Percentiles rank a stretch among this genome's conserved stretches.
Conservation (phyloP, 441 rosid species). For the Gossypium davidsonii region DNA sequence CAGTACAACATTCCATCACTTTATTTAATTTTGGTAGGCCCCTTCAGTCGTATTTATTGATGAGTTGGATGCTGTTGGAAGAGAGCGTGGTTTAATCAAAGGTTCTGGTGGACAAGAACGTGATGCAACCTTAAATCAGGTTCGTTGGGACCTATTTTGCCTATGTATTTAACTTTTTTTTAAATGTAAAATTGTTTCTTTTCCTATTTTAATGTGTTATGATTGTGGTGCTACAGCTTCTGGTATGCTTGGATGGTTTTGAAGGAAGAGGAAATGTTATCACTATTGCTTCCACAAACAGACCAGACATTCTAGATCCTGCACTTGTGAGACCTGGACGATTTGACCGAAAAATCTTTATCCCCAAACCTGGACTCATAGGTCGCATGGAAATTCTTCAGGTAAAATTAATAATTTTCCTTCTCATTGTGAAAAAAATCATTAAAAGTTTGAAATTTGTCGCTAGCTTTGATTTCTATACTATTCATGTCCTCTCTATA, state of each 20-base stretch:
- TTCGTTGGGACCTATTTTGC: slow-evolving; percentile 18
- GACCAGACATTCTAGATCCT: slow-evolving; percentile 94
- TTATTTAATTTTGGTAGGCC: slow-evolving; percentile 39
- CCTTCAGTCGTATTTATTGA: slow-evolving; percentile 92
- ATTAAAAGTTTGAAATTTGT: neutral
- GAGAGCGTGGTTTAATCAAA: slow-evolving; percentile 88
- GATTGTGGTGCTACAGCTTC: slow-evolving; percentile 50
- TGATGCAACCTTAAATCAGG: slow-evolving; percentile 97
- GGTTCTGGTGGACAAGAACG: slow-evolving; percentile 99
- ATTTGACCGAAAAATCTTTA: slow-evolving; percentile 73
- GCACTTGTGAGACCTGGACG: slow-evolving; percentile 94
- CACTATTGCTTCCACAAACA: slow-evolving; percentile 90
- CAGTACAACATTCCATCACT: slow-evolving; percentile 9
- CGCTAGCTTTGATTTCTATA: neutral
- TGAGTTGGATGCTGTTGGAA: slow-evolving; percentile 95
- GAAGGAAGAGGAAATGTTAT: slow-evolving; percentile 97
- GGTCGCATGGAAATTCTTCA: slow-evolving; percentile 91
- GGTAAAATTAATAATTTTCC: slow-evolving; percentile 29
- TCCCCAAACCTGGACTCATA: slow-evolving; percentile 84
- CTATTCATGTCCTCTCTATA: slow-evolving; percentile 15
- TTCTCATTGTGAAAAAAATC: neutral
- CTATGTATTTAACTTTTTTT: neutral
- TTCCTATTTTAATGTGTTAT: neutral
- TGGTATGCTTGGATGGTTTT: slow-evolving; percentile 90
- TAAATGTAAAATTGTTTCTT: neutral